A percentile compares a stretch with the other conserved stretches of the same genome.
phyloP scores from a whole-genome alignment of 345 rosid species.

The Murraya paniculata region DNA sequence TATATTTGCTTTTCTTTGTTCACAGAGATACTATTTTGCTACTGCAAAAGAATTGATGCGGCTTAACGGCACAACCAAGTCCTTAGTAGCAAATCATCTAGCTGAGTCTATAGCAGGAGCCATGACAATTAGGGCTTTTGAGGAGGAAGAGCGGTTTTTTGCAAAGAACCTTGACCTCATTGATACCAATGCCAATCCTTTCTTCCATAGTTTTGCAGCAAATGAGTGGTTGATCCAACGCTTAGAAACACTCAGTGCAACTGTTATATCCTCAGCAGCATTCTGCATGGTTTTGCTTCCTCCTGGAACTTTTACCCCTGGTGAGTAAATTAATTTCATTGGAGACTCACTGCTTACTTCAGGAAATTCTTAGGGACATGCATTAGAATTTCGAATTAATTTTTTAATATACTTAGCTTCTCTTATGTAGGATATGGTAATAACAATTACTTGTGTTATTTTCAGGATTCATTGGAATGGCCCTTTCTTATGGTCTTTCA shows the following conservation, averaged over 20 bases:
- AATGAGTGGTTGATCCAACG: constrained; percentile 93
- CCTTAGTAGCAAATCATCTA: constrained; percentile 85
- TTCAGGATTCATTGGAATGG: constrained; percentile 96
- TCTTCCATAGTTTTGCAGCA: constrained; percentile 84
- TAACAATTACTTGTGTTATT: background rate
- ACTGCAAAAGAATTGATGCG: constrained; percentile 90
- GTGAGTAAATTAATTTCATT: constrained; percentile 32
- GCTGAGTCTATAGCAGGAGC: constrained; percentile 95
- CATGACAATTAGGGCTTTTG: constrained; percentile 81
- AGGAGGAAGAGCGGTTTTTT: constrained; percentile 84
- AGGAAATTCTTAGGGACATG: background rate
- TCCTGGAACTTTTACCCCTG: constrained; percentile 83
- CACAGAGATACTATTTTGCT: constrained; percentile 75
- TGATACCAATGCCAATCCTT: constrained; percentile 86
- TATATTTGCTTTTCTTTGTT: background rate
- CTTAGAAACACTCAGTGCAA: constrained; percentile 71
- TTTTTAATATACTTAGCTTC: background rate
- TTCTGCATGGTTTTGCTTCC: constrained; percentile 96
- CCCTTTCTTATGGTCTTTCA: constrained; percentile 94
- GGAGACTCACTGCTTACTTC: background rate
- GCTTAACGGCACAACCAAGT: constrained; percentile 87
- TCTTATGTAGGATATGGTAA: background rate
- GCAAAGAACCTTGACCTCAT: constrained; percentile 64
- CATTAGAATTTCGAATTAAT: background rate
- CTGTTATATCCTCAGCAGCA: constrained; percentile 75